phyloP scores from a whole-genome alignment of 169 alveolate genomes.

The Plasmodium gallinaceum region DNA sequence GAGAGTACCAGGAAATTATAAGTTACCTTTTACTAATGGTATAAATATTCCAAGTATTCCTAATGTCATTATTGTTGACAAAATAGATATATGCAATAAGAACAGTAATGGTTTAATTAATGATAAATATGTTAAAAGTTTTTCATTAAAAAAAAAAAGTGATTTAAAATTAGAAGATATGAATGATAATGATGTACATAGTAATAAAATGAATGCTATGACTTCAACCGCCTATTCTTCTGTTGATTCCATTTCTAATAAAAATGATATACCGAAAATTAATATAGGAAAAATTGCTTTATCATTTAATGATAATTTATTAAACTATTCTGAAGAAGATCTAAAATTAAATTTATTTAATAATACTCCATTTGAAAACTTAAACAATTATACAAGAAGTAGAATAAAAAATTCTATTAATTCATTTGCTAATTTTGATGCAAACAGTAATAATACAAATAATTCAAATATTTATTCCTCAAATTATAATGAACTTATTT shows the following conservation, averaged over 20 bases:
- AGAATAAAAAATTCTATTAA: slow-evolving; percentile 5
- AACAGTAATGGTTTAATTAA: slow-evolving; percentile 10
- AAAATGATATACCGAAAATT: background rate
- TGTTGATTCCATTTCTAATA: slow-evolving; percentile 18
- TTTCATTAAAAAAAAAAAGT: slow-evolving; percentile 11
- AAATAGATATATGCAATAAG: slow-evolving; percentile 70
- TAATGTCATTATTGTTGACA: slow-evolving; percentile 80
- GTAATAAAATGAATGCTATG: slow-evolving; percentile 20
- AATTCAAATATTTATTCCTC: background rate
- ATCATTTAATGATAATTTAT: slow-evolving; percentile 15
- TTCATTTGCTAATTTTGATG: slow-evolving; percentile 27
- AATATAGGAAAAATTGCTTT: background rate
- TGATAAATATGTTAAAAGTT: slow-evolving; percentile 15
- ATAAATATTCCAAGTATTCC: slow-evolving; percentile 81
- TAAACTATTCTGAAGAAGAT: slow-evolving; percentile 29
- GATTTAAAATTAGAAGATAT: slow-evolving; percentile 6
- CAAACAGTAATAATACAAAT: slow-evolving; percentile 3
- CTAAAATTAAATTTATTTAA: slow-evolving; percentile 14
- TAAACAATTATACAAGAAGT: background rate
- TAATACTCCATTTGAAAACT: background rate
- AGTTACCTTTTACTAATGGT: slow-evolving; percentile 88
- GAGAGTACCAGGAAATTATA: slow-evolving; percentile 82
- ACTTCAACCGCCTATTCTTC: slow-evolving; percentile 18
- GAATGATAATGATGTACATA: background rate
- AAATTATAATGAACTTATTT: slow-evolving; percentile 7